Evolutionary conservation across 2,329 filamentous ascomycete genomes (phyloP).

Genomic region (Arthrobotrys musiformis): DNA sequence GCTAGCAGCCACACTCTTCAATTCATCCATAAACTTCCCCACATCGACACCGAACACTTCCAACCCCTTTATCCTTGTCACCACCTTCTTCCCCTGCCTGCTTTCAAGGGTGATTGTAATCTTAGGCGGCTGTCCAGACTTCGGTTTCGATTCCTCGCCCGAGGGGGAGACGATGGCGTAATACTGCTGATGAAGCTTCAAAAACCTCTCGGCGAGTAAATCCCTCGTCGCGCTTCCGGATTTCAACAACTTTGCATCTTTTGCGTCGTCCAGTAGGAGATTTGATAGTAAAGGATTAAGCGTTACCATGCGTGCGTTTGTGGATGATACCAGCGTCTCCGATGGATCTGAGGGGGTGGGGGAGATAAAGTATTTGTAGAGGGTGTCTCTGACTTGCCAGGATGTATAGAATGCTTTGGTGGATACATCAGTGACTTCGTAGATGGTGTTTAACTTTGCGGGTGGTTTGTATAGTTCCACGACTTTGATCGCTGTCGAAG

Average conservation of each 20-base stretch:
- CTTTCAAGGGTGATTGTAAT: conserved; percentile 72
- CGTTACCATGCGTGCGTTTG: conserved; percentile 72
- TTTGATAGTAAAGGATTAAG: conserved; percentile 73
- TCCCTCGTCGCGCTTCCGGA: conserved; percentile 71
- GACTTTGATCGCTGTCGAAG: conserved; percentile 56
- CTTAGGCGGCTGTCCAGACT: conserved; percentile 71
- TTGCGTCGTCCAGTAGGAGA: conserved; percentile 69
- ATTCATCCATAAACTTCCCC: conserved; percentile 71
- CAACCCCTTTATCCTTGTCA: conserved; percentile 72
- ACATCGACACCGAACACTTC: conserved; percentile 73
- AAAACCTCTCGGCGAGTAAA: conserved; percentile 70
- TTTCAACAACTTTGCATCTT: conserved; percentile 68
- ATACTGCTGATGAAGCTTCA: conserved; percentile 69
- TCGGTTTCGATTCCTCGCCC: conserved; percentile 69
- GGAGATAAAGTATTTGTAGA: conserved; percentile 71
- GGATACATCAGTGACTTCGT: conserved; percentile 29
- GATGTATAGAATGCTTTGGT: conserved; percentile 70
- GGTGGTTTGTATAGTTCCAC: conserved; percentile 59
- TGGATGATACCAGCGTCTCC: conserved; percentile 68
- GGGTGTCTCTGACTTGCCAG: conserved; percentile 69
- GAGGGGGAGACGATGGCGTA: conserved; percentile 69
- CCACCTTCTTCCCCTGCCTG: conserved; percentile 74
- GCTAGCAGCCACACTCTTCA: conserved; percentile 76
- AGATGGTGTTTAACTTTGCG: conserved; percentile 47
- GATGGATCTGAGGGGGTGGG: conserved; percentile 35